A percentile compares a stretch with the other conserved stretches of the same genome.
These are phyloP conservation scores for Stereocaulon alpinum DNA, from an alignment of 495 filamentous ascomycete genomes.

Conservation along the genomic window DNA sequence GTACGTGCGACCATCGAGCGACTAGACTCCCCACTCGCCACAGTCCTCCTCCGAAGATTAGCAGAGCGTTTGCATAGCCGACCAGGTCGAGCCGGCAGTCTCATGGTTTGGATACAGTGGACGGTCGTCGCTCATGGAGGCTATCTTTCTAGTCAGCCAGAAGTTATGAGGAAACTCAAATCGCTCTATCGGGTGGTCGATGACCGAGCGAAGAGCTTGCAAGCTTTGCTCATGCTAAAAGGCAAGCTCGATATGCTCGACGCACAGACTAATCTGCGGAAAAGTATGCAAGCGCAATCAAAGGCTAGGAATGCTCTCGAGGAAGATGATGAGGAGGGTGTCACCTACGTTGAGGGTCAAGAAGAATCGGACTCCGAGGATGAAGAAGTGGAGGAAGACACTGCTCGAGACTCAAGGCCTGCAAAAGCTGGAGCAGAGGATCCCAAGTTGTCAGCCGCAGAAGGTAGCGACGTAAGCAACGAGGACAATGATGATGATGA, in stretches of 20 bases:
- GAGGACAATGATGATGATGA: conserved; percentile 9
- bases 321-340: conserved; percentile 47
- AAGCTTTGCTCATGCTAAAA: conserved; percentile 75
- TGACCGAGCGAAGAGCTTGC: conserved; percentile 71
- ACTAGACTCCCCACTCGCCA: conserved; percentile 73
- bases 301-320: conserved; percentile 34
- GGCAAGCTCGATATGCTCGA: conserved; percentile 87
- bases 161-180: conserved; percentile 62
- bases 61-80: conserved; percentile 78
- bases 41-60: conserved; percentile 65
- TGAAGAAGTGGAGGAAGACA: conserved; percentile 33
- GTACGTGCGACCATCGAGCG: conserved; percentile 83
- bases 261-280: conserved; percentile 72
- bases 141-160: conserved; percentile 70
- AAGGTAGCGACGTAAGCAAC: neutral
- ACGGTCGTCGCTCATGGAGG: conserved; percentile 91
- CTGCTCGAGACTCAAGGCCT: neutral
- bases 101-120: conserved; percentile 97
- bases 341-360: conserved; percentile 83
- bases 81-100: conserved; percentile 76
- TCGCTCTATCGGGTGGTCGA: conserved; percentile 75
- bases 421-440: conserved; percentile 9
- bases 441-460: conserved; percentile 5
- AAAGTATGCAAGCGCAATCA: conserved; percentile 40
- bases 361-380: conserved; percentile 35